Evolutionary conservation across 208 protist genomes (phyloP).

Genomic region (Trypanosoma theileri): DNA sequence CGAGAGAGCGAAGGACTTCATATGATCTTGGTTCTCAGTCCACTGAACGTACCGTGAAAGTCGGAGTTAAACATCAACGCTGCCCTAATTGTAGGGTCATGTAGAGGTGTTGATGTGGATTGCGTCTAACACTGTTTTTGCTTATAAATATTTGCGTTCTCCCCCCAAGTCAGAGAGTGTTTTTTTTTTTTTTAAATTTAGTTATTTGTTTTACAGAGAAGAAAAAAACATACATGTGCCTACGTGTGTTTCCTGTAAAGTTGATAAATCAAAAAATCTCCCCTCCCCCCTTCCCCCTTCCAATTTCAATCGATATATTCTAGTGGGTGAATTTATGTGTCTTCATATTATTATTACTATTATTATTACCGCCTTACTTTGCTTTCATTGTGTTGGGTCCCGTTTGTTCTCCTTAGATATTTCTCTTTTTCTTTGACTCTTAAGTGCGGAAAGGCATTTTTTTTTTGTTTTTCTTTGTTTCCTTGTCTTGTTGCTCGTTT

Average conservation of each 20-base stretch:
- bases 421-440: too few species aligned
- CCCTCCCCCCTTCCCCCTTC: too few species aligned
- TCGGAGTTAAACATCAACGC: not conserved
- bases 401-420: too few species aligned
- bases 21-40: not conserved
- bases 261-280: too few species aligned
- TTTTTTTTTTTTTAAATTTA: constrained; percentile 5
- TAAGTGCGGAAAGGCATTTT: too few species aligned
- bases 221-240: too few species aligned
- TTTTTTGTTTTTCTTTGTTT: constrained; percentile 5
- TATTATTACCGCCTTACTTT: too few species aligned
- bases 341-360: too few species aligned
- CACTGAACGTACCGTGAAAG: not conserved
- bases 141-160: not conserved
- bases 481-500: not conserved
- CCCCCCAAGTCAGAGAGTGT: not conserved
- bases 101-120: not conserved
- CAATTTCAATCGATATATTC: too few species aligned
- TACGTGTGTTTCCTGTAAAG: too few species aligned
- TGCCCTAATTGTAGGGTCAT: not conserved
- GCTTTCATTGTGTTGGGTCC: too few species aligned
- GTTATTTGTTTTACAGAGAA: not conserved
- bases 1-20: not conserved
- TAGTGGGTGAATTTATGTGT: too few species aligned
- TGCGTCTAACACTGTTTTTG: not conserved